These are phyloP conservation scores for Isatis tinctoria DNA, from an alignment of 345 rosid species.

Conservation along the genomic window DNA sequence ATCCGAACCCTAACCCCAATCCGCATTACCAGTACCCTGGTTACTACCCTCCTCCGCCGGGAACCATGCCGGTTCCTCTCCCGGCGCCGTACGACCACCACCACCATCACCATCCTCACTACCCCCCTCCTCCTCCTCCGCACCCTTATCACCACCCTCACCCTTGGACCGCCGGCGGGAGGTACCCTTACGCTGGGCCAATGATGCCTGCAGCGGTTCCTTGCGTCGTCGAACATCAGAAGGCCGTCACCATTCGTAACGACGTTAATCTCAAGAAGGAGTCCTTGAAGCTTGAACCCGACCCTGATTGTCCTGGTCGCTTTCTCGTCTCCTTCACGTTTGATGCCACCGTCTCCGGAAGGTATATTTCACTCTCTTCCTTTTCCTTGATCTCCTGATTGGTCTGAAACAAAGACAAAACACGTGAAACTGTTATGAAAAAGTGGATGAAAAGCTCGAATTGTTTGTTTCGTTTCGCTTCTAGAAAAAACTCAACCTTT, in stretches of 20 bases:
- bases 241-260: constrained; percentile 69
- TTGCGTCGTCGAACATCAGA: constrained; percentile 76
- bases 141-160: constrained; percentile 18
- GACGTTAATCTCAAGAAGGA: constrained; percentile 87
- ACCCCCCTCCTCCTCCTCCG: constrained; percentile 22
- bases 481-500: neutral
- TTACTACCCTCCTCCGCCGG: constrained; percentile 53
- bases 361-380: constrained; percentile 38
- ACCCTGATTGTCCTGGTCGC: constrained; percentile 54
- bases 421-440: neutral
- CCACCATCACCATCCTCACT: constrained; percentile 44
- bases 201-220: constrained; percentile 45
- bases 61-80: constrained; percentile 45
- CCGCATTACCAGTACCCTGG: constrained; percentile 65
- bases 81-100: constrained; percentile 54
- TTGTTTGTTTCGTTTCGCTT: neutral
- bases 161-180: constrained; percentile 44
- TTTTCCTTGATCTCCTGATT: neutral
- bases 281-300: constrained; percentile 55
- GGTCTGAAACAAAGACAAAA: neutral
- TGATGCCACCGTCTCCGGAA: constrained; percentile 80
- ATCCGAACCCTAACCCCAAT: constrained; percentile 56
- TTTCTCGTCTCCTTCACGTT: constrained; percentile 75
- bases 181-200: constrained; percentile 43
- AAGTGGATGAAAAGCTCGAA: neutral